Conservation (phyloP, 176 grass and related monocot genomes). For the Saccharum spontaneum region DNA sequence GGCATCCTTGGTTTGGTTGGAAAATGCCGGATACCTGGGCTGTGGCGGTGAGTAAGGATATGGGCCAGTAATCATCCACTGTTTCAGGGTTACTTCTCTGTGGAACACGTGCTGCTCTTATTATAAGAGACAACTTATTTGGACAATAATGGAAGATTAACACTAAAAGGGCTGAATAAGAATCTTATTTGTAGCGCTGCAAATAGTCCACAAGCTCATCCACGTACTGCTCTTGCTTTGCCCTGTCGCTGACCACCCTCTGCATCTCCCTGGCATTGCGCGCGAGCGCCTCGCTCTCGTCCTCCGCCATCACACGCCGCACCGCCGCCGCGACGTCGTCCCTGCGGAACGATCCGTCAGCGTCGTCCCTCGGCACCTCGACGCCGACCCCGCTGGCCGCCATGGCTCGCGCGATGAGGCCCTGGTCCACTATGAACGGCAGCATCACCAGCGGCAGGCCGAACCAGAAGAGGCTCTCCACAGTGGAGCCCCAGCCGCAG, state of each 20-base stretch:
- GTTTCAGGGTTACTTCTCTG: too few relatives aligned
- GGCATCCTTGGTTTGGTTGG: too few relatives aligned
- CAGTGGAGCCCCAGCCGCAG: slow-evolving; percentile 45
- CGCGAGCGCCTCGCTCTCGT: slow-evolving; percentile 19
- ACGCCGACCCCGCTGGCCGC: slow-evolving; percentile 1
- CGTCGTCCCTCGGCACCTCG: slow-evolving; percentile 24
- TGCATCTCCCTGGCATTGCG: slow-evolving; percentile 29
- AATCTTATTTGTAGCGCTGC: neutral
- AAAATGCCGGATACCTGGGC: too few relatives aligned
- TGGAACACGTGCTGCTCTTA: too few relatives aligned
- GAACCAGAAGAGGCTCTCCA: slow-evolving; percentile 34
- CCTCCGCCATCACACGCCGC: slow-evolving; percentile 41
- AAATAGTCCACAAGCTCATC: slow-evolving; percentile 26
- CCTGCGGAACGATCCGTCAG: slow-evolving; percentile 18
- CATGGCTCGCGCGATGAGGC: slow-evolving; percentile 20
- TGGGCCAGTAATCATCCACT: too few relatives aligned
- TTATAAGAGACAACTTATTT: too few relatives aligned
- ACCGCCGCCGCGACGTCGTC: slow-evolving; percentile 31
- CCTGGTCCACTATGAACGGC: slow-evolving; percentile 30
- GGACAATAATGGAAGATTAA: too few relatives aligned
- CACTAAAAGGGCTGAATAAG: too few relatives aligned
- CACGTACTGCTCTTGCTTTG: slow-evolving; percentile 23
- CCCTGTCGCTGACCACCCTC: neutral
- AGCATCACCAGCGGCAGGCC: slow-evolving; percentile 49
- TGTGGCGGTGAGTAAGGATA: too few relatives aligned